A percentile compares a stretch with the other conserved stretches of the same genome.
These are phyloP conservation scores for Gyromitra esculenta DNA, from an alignment of 2,329 filamentous ascomycete genomes.

Conservation along the genomic window DNA sequence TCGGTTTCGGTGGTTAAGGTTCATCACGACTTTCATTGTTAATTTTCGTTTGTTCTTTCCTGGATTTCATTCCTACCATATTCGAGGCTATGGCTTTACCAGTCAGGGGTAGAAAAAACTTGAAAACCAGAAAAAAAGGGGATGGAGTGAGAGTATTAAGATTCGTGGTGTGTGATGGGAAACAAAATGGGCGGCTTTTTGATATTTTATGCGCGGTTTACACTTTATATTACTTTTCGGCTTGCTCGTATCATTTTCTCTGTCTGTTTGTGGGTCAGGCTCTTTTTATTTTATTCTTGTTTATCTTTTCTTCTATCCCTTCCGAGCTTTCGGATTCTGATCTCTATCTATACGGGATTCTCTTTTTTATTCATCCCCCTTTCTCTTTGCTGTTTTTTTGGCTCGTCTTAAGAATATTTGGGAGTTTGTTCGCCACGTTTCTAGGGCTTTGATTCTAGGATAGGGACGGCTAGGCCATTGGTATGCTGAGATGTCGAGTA, in stretches of 20 bases:
- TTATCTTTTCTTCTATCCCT: conserved; percentile 29
- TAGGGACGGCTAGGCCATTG: conserved; percentile 3
- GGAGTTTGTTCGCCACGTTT: conserved; percentile 13
- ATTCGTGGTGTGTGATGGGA: conserved; percentile 25
- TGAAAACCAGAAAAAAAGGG: conserved; percentile 31
- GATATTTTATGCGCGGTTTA: conserved; percentile 43
- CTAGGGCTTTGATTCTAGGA: conserved; percentile 4
- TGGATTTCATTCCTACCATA: conserved; percentile 33
- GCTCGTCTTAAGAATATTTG: conserved; percentile 26
- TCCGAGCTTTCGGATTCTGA: neutral
- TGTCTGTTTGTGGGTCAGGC: conserved; percentile 30
- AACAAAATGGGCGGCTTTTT: conserved; percentile 50
- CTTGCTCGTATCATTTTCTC: conserved; percentile 13
- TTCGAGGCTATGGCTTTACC: conserved; percentile 28
- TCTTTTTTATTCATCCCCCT: conserved; percentile 13
- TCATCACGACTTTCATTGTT: conserved; percentile 34
- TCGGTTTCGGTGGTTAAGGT: neutral
- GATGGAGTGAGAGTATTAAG: neutral
- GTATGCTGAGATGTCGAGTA: neutral
- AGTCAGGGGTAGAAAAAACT: conserved; percentile 6
- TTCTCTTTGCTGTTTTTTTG: conserved; percentile 20
- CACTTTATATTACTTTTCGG: conserved; percentile 25
- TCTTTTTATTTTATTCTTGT: conserved; percentile 29
- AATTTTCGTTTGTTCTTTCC: conserved; percentile 36
- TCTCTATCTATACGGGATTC: neutral